Percentiles rank a stretch among this genome's conserved stretches.
These are phyloP conservation scores for Galerina sulciceps DNA, from an alignment of 768 basidiomycete genomes.

Conservation along the genomic window DNA sequence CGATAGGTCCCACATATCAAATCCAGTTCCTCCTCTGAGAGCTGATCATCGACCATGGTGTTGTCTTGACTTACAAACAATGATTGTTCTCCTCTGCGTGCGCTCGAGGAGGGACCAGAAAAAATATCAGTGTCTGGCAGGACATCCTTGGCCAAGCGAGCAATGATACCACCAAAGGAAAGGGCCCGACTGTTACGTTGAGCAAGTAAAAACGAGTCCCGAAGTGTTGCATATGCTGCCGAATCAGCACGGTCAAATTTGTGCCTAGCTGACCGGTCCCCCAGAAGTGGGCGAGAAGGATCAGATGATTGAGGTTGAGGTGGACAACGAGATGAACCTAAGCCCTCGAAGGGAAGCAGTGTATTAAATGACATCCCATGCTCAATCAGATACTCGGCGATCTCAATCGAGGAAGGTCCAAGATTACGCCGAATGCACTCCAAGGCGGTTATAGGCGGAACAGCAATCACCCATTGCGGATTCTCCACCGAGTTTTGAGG, in stretches of 20 bases:
- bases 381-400: too few relatives aligned
- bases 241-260: conserved; percentile 14
- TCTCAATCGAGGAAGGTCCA: too few relatives aligned
- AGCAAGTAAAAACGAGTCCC: conserved; percentile 1
- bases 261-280: neutral
- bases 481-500: conserved; percentile 3
- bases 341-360: too few relatives aligned
- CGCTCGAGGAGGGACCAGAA: conserved; percentile 11
- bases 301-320: neutral
- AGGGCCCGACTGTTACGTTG: conserved; percentile 10
- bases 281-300: conserved; percentile 10
- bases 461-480: conserved; percentile 37
- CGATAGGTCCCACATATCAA: conserved; percentile 20
- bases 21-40: conserved; percentile 15
- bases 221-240: conserved; percentile 1
- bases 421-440: too few relatives aligned
- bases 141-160: conserved; percentile 8
- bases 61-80: neutral
- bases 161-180: conserved; percentile 10
- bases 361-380: too few relatives aligned
- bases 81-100: neutral
- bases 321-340: too few relatives aligned
- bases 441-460: too few relatives aligned
- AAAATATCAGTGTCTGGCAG: neutral
- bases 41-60: conserved; percentile 15